Conservation (phyloP, 2,329 filamentous ascomycete genomes). For the Epichloe baconii region DNA sequence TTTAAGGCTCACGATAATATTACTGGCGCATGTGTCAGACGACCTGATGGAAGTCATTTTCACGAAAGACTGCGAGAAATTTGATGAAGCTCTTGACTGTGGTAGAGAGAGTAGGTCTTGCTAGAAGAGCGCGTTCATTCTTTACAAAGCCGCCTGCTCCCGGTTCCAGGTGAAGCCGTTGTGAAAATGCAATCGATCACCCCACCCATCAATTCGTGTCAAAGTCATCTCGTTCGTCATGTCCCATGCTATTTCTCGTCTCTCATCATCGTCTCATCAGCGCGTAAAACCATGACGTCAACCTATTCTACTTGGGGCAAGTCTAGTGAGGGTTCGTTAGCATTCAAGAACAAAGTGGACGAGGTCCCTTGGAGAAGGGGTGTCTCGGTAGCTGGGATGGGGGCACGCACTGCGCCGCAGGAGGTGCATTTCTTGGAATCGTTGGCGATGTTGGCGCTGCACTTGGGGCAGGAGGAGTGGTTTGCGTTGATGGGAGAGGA, state of each 20-base stretch:
- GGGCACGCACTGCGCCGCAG: constrained; percentile 42
- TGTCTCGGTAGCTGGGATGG: no score
- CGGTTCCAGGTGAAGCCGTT: no score
- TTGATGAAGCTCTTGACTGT: no score
- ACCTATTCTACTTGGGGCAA: constrained; percentile 17
- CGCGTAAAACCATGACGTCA: not conserved
- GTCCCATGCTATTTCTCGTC: not conserved
- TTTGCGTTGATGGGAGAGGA: constrained; percentile 5
- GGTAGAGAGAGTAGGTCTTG: no score
- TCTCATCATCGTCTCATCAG: not conserved
- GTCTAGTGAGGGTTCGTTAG: constrained; percentile 11
- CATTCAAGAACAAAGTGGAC: not conserved
- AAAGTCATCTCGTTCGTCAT: not conserved
- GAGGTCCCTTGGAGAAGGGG: not conserved
- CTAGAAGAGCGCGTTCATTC: no score
- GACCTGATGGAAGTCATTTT: no score
- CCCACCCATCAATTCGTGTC: rapidly evolving
- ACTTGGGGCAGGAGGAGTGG: constrained; percentile 41
- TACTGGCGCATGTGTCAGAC: no score
- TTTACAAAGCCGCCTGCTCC: no score
- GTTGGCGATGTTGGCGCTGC: constrained; percentile 32
- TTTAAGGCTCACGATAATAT: not conserved
- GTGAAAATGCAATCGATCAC: rapidly evolving
- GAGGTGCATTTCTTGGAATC: constrained; percentile 38
- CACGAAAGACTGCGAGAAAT: no score